Base-by-base conservation (phyloP, 371 early-diverging fungal genomes). In the Lichtheimia ramosa region DNA sequence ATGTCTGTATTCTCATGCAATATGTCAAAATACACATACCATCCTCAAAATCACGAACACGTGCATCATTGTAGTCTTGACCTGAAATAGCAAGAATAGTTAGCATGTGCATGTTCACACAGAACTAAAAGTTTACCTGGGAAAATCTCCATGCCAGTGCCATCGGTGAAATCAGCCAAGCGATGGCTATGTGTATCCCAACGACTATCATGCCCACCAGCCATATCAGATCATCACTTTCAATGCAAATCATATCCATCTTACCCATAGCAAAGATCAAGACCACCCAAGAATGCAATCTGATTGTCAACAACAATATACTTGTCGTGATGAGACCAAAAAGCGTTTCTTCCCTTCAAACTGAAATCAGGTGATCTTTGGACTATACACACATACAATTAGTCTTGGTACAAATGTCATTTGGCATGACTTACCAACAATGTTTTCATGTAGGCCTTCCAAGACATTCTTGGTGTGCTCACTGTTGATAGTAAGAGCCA, bases 11-110 rank as follows among this genome's bases (percentile, higher is more conserved):
- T 63, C 16, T 2, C 7, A 51, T 51, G 1, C 18, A 2, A 18
- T 3, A 48, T 49, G 14, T 14, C 16, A 25, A 28, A 5, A 21
- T 10, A 25, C n/a, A 25, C 7, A 10, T 78, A 84, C 88, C 88
- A 64, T 91, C 75, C 48, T 72, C 74, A 77, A 96, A 96, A 69
- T 96, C 96, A 64, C 87, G 84, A 62, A 94, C 79, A 48, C 96
- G 86, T 12, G 96, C 92, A 70, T 96, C 95, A 68, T 87, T 89
- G 74, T 92, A 96, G 68, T 96, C 97, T 69, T 88, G 90, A n/a
- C 95, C 92, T 62, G 23, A 12, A 50, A 24, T 1, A n/a, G 10
- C 21, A 40, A 39, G n/a, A n/a, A n/a, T 2, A 39, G 3, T 27
- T 39, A 23, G 14, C 14, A 18, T 34, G 10, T 20, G 18, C 5